Evolutionary conservation across 192 early-diverging fungal genomes (phyloP), one percentile per base, ranked within the genome.

Genomic region (Hyaloraphidium curvatum): DNA sequence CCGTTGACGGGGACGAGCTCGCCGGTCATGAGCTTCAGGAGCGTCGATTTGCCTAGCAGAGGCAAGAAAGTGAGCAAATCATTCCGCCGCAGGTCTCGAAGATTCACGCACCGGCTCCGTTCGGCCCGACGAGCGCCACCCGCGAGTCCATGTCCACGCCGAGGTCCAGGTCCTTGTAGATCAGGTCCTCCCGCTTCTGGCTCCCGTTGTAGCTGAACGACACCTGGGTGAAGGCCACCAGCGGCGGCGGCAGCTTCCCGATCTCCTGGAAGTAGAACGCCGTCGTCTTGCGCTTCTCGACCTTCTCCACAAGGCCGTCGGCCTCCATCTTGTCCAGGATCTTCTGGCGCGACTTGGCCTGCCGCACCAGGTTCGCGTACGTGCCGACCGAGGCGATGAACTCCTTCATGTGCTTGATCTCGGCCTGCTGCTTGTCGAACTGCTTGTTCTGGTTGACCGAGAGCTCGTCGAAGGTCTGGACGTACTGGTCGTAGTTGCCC

Each of bases 241-340:
- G 91, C 16, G 94, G 94, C 14, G 94, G 91, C 27, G 94, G 94
- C 40, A 98, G 76, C 60, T 82, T 85, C 31, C 75, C 81, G 40
- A 81, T 75, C 59, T 82, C 74, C 35, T 82, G 78, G 75, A 98
- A 98, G 58, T 70, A 68, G 71, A 98, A 94, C 59, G 80, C 78
- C 75, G 89, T 87, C 55, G 76, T 58, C 50, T 65, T 69, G 41
- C 71, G 72, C 40, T 68, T 66, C 54, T 88, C 81, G 37, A 94
- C 87, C 73, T 93, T 90, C 59, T 98, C 94, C 43, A 98, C 80
- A 51, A 98, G 71, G 59, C 94, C 94, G 56, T 81, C 94, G 56
- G 91, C 94, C 71, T 91, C 87, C 94, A 98, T 98, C 75, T 98
- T 98, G 74, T 98, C 94, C 39, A 98, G 81, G 67, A 95, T 98